phyloP scores from a whole-genome alignment of 306 rosid species.

The Astragalus membranaceus region DNA sequence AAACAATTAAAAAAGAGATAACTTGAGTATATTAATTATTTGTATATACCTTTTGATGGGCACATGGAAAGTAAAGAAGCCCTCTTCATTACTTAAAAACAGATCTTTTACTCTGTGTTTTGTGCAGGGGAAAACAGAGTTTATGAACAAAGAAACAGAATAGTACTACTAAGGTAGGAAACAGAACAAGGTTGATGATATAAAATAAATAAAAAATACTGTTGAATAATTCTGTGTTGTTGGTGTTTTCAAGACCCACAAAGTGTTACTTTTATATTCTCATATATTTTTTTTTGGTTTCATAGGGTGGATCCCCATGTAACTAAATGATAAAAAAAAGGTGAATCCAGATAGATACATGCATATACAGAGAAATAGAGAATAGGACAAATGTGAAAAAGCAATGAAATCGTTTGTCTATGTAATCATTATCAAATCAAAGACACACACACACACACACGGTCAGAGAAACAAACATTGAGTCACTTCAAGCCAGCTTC shows the following conservation, averaged over 20 bases:
- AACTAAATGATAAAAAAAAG: conserved; percentile 7
- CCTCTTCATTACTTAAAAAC: conserved; percentile 40
- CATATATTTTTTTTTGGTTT: background rate
- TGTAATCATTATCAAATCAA: conserved; percentile 24
- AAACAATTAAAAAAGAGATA: background rate
- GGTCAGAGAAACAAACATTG: background rate
- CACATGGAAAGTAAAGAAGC: conserved; percentile 35
- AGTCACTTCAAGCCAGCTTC: background rate
- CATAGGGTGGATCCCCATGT: background rate
- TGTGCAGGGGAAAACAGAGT: background rate
- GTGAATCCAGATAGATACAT: conserved; percentile 11
- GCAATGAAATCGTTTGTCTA: conserved; percentile 3
- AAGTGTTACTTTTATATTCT: conserved; percentile 11
- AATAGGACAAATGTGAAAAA: conserved; percentile 8
- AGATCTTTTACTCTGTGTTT: background rate
- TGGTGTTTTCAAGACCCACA: conserved; percentile 22
- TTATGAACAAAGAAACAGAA: background rate
- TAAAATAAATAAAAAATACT: background rate
- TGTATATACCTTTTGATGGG: conserved; percentile 43
- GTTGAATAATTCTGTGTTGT: background rate
- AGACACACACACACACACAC: background rate
- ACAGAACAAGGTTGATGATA: background rate
- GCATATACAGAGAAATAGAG: background rate
- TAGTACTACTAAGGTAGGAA: background rate
- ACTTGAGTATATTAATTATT: background rate